A percentile compares a stretch with the other conserved stretches of the same genome.
phyloP scores from a whole-genome alignment of 805 yeast genomes.

The Sugiyamaella valdiviana region DNA sequence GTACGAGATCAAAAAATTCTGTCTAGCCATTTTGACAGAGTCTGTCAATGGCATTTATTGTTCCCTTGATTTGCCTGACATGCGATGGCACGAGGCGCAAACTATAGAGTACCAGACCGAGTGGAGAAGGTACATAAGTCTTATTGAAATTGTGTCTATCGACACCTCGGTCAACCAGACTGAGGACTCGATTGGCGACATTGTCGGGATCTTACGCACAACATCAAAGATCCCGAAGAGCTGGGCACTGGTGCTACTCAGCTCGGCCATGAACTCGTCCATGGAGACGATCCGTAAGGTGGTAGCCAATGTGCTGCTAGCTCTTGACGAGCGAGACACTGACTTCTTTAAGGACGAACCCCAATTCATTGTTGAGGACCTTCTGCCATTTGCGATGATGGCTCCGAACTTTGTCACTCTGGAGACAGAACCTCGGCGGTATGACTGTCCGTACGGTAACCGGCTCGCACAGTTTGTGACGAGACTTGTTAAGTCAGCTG shows the following conservation, averaged over 20 bases:
- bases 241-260: conserved; percentile 69
- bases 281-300: conserved; percentile 72
- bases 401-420: conserved; percentile 53
- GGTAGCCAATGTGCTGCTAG: conserved; percentile 49
- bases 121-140: conserved; percentile 69
- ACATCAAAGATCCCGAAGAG: conserved; percentile 50
- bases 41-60: conserved; percentile 41
- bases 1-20: conserved; percentile 66
- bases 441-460: conserved; percentile 54
- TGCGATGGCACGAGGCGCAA: conserved; percentile 31
- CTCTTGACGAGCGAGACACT: conserved; percentile 43
- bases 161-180: conserved; percentile 86
- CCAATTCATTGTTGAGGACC: conserved; percentile 38
- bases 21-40: conserved; percentile 57
- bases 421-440: conserved; percentile 20
- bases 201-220: conserved; percentile 45
- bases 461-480: conserved; percentile 42
- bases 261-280: conserved; percentile 69
- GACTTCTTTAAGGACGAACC: conserved; percentile 40
- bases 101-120: conserved; percentile 35
- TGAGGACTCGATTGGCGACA: conserved; percentile 64
- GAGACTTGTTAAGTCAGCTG: conserved; percentile 30
- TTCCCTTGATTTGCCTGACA: conserved; percentile 35
- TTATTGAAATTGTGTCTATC: conserved; percentile 73
- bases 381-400: conserved; percentile 55